Evolutionary conservation across 495 filamentous ascomycete species (phyloP).

Genomic region (Monascus purpureus): DNA sequence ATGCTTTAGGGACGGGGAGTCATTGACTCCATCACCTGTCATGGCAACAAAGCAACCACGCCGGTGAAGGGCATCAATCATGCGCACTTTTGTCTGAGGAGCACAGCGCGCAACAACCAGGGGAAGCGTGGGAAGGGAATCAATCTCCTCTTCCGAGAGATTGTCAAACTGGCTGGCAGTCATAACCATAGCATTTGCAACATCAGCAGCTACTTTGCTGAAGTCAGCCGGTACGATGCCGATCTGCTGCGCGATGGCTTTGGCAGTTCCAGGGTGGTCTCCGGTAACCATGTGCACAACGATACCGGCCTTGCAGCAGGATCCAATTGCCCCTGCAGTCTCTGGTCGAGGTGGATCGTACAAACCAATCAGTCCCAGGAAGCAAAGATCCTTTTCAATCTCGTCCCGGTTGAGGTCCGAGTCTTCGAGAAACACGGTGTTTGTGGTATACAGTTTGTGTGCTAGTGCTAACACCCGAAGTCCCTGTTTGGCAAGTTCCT

Average conservation of each 20-base stretch:
- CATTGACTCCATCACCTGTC: conserved; percentile 91
- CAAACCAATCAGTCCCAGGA: conserved; percentile 59
- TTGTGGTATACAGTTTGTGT: conserved; percentile 18
- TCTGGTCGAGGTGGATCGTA: conserved; percentile 63
- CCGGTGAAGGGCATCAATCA: conserved; percentile 55
- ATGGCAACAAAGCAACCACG: conserved; percentile 77
- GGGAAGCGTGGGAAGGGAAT: conserved; percentile 42
- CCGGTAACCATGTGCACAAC: conserved; percentile 72
- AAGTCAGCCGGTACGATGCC: conserved; percentile 55
- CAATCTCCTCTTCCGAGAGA: conserved; percentile 44
- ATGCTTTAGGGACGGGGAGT: conserved; percentile 81
- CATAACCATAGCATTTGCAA: conserved; percentile 43
- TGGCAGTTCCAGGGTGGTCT: conserved; percentile 62
- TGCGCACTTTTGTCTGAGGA: conserved; percentile 51
- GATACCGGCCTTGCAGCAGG: conserved; percentile 58
- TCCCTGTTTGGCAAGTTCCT: conserved; percentile 36
- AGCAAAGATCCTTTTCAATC: conserved; percentile 29
- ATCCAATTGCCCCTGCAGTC: conserved; percentile 47
- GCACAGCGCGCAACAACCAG: conserved; percentile 53
- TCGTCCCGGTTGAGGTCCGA: conserved; percentile 5
- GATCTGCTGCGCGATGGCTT: conserved; percentile 61
- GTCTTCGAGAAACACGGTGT: conserved; percentile 4
- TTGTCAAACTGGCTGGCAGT: conserved; percentile 52
- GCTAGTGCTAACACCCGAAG: conserved; percentile 45
- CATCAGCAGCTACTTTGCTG: conserved; percentile 27